These are phyloP conservation scores for Paecilomyces formosus DNA, from an alignment of 2,329 filamentous ascomycete species.

Conservation along the genomic window DNA sequence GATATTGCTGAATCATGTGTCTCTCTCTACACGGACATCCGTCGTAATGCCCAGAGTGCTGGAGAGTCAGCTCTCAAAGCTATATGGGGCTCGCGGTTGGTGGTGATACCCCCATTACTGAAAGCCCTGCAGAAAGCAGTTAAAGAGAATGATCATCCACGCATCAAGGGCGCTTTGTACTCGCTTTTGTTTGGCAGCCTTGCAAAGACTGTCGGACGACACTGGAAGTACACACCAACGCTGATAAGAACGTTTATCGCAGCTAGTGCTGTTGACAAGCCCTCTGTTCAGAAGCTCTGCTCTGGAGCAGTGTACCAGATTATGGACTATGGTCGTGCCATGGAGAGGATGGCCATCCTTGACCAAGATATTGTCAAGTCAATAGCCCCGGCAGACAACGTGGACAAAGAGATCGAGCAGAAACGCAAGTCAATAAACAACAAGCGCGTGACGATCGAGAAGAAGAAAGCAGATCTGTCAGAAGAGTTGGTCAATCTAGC, in stretches of 20 bases:
- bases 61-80: slow-evolving; percentile 90
- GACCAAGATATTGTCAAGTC: slow-evolving; percentile 62
- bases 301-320: slow-evolving; percentile 74
- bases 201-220: slow-evolving; percentile 75
- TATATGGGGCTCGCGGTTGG: slow-evolving; percentile 74
- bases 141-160: slow-evolving; percentile 71
- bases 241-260: slow-evolving; percentile 84
- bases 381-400: slow-evolving; percentile 63
- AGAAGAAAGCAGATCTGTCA: slow-evolving; percentile 72
- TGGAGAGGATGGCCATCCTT: slow-evolving; percentile 78
- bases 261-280: slow-evolving; percentile 83
- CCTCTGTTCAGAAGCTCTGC: slow-evolving; percentile 86
- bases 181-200: slow-evolving; percentile 83
- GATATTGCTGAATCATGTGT: slow-evolving; percentile 86
- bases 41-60: slow-evolving; percentile 85
- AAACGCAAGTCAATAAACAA: slow-evolving; percentile 68
- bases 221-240: slow-evolving; percentile 93
- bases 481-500: slow-evolving; percentile 73
- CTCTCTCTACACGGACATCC: slow-evolving; percentile 88
- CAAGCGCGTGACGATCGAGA: slow-evolving; percentile 70
- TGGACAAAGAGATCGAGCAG: slow-evolving; percentile 45
- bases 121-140: slow-evolving; percentile 71
- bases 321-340: slow-evolving; percentile 82
- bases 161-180: slow-evolving; percentile 92
- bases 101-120: slow-evolving; percentile 85